Conservation (phyloP, 2,329 filamentous ascomycete species). For the Ophiostoma piceae region DNA sequence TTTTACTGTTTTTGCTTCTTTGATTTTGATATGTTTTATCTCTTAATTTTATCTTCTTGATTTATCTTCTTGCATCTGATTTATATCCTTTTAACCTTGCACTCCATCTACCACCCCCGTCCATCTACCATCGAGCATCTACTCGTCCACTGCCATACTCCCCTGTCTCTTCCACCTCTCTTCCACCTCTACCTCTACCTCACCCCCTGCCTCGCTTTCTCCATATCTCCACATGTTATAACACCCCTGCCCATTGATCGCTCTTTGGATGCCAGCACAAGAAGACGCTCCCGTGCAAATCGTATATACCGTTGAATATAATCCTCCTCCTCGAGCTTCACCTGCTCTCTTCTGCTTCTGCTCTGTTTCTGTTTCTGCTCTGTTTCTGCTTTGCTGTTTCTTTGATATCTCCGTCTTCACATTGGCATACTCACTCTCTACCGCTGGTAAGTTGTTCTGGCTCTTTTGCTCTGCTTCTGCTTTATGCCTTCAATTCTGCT, state of each 20-base stretch:
- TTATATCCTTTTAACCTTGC: background rate
- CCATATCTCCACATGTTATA: conserved; percentile 16
- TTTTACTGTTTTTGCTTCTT: background rate
- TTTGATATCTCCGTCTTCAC: background rate
- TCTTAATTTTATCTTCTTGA: background rate
- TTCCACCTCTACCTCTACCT: conserved; percentile 12
- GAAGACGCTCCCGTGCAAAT: background rate
- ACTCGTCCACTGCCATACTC: too few relatives aligned
- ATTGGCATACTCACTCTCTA: background rate
- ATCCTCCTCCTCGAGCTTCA: background rate
- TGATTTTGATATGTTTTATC: background rate
- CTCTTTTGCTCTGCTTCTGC: background rate
- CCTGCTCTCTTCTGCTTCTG: background rate
- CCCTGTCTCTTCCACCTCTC: background rate
- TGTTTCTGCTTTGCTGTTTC: background rate
- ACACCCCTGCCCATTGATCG: conserved; percentile 15
- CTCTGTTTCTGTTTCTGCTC: background rate
- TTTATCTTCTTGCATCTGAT: background rate
- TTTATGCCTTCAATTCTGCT: too few relatives aligned
- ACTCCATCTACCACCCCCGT: background rate
- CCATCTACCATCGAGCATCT: background rate
- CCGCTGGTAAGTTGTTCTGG: background rate
- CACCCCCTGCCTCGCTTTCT: conserved; percentile 15
- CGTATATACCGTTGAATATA: conserved; percentile 7
- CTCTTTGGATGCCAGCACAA: conserved; percentile 12